A percentile compares a stretch with the other conserved stretches of the same genome.
These are phyloP conservation scores for Aphanomyces astaci DNA, from an alignment of 352 stramenopile genomes.

Conservation along the genomic window DNA sequence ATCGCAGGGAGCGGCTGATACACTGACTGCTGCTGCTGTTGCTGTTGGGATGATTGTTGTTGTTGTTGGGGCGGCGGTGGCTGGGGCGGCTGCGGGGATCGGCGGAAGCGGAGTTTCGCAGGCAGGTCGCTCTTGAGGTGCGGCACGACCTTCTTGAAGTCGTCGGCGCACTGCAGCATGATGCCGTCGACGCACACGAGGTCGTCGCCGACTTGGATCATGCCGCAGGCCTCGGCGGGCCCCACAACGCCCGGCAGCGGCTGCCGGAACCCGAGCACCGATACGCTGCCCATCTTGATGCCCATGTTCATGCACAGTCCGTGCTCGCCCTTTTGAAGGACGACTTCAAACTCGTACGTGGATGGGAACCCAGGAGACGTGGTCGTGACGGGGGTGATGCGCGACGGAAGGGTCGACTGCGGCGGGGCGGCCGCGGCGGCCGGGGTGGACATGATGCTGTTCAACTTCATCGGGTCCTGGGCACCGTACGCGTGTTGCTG, in stretches of 20 bases:
- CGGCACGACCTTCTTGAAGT: slow-evolving; percentile 75
- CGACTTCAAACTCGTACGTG: slow-evolving; percentile 71
- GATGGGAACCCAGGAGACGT: neutral
- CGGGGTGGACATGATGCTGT: slow-evolving; percentile 4
- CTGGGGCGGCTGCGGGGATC: slow-evolving; percentile 26
- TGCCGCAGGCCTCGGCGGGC: slow-evolving; percentile 67
- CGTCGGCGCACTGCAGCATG: slow-evolving; percentile 60
- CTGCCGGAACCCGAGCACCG: slow-evolving; percentile 73
- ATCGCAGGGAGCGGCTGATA: neutral
- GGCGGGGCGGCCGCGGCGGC: neutral
- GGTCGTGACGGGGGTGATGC: neutral
- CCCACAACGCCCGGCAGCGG: slow-evolving; percentile 65
- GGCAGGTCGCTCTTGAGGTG: slow-evolving; percentile 72
- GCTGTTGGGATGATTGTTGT: too few relatives aligned
- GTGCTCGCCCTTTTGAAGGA: slow-evolving; percentile 80
- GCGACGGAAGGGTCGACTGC: neutral
- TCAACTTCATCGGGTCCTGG: slow-evolving; percentile 9
- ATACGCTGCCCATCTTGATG: slow-evolving; percentile 67
- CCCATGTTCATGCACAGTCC: slow-evolving; percentile 88
- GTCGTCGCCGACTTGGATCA: slow-evolving; percentile 71
- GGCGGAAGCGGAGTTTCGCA: slow-evolving; percentile 72
- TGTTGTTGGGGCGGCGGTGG: too few relatives aligned
- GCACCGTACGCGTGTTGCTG: slow-evolving; percentile 4
- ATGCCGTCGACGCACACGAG: slow-evolving; percentile 78
- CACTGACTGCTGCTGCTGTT: slow-evolving; percentile 13